Evolutionary conservation across 495 filamentous ascomycete species (phyloP).

Genomic region (Penicillium cosmopolitanum): DNA sequence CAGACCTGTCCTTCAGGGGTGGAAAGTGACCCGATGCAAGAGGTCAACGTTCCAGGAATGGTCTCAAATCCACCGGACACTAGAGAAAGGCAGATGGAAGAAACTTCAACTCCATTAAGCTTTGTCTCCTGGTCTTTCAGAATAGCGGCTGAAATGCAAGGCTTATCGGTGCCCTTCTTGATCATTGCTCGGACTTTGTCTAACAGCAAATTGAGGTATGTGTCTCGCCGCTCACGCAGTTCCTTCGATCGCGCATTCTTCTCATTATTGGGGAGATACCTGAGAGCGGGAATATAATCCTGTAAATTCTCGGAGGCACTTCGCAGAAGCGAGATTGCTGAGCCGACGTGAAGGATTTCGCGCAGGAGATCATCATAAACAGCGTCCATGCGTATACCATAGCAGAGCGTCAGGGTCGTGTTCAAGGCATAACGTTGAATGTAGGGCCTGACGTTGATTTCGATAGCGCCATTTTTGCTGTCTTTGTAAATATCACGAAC

Average conservation of each 20-base stretch:
- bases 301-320: conserved; percentile 55
- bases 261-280: conserved; percentile 53
- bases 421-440: conserved; percentile 56
- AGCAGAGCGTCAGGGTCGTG: conserved; percentile 55
- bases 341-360: conserved; percentile 55
- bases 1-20: conserved; percentile 51
- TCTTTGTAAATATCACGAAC: conserved; percentile 49
- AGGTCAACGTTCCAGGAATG: conserved; percentile 52
- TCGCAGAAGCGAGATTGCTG: conserved; percentile 51
- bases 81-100: conserved; percentile 53
- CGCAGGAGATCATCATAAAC: conserved; percentile 52
- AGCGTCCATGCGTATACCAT: conserved; percentile 58
- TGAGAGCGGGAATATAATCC: conserved; percentile 52
- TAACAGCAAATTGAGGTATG: conserved; percentile 49
- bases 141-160: conserved; percentile 54
- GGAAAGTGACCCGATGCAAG: conserved; percentile 50
- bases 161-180: conserved; percentile 53
- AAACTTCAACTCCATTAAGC: conserved; percentile 51
- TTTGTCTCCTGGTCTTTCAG: conserved; percentile 55
- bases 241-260: conserved; percentile 51
- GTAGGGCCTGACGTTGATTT: conserved; percentile 46
- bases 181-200: conserved; percentile 53
- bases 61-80: conserved; percentile 59
- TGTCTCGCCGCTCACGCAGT: conserved; percentile 48
- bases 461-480: conserved; percentile 38